Evolutionary conservation across 768 basidiomycete species (phyloP).

Genomic region (Daedaleopsis sinensis): DNA sequence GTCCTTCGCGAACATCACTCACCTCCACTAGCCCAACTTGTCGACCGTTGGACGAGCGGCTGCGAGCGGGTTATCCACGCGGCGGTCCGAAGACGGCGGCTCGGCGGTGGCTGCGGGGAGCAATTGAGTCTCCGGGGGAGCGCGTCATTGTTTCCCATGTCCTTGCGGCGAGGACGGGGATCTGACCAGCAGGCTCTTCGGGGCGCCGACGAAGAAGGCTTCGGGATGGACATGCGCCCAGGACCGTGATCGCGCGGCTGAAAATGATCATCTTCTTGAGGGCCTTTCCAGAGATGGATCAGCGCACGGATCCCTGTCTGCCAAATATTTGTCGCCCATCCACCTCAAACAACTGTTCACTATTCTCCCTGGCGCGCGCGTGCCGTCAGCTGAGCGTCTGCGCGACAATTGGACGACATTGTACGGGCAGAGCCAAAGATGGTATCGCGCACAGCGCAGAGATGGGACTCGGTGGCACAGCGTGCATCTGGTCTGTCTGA

Average conservation of each 20-base stretch:
- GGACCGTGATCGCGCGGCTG: neutral
- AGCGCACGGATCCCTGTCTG: constrained; percentile 17
- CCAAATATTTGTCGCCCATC: neutral
- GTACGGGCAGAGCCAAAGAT: neutral
- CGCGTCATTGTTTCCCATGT: constrained; percentile 1
- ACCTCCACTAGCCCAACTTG: neutral
- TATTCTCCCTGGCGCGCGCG: constrained; percentile 8
- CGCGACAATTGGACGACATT: neutral
- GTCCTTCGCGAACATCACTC: neutral
- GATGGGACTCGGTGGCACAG: neutral
- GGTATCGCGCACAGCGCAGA: neutral
- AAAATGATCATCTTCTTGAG: neutral
- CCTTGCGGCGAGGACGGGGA: constrained; percentile 1
- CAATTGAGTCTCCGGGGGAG: constrained; percentile 7
- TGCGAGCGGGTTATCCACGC: neutral
- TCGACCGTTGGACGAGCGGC: neutral
- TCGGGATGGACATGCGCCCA: neutral
- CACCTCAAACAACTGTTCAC: constrained; percentile 6
- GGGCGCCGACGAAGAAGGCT: constrained; percentile 4
- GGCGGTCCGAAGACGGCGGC: neutral
- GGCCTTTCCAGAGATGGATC: constrained; percentile 5
- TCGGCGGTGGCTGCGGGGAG: constrained; percentile 2
- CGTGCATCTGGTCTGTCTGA: neutral
- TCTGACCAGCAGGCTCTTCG: neutral
- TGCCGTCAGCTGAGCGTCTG: neutral